Evolutionary conservation across 305 asterid genomes (phyloP).

Genomic region (Fraxinus angustifolia): DNA sequence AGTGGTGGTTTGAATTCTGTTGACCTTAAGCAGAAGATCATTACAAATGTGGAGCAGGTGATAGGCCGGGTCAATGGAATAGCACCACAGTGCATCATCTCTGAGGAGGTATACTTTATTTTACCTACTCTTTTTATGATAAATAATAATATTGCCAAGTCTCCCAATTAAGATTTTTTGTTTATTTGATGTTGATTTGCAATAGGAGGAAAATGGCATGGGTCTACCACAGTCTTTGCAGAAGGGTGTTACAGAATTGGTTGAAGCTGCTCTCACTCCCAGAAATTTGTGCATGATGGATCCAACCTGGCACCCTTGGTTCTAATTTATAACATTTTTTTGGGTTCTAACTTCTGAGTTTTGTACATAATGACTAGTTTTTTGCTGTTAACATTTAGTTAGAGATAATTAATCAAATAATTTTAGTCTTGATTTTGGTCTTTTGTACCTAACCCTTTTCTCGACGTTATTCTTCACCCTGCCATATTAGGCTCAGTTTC

Average conservation of each 20-base stretch:
- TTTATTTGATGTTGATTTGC: background rate
- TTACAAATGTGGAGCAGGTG: conserved; percentile 79
- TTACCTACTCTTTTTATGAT: background rate
- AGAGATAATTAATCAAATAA: background rate
- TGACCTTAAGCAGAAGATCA: conserved; percentile 81
- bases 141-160: background rate
- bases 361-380: background rate
- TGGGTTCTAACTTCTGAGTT: background rate
- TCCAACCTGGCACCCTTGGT: conserved; percentile 77
- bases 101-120: conserved; percentile 51
- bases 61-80: conserved; percentile 72
- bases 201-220: conserved; percentile 77
- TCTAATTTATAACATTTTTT: background rate
- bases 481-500: background rate
- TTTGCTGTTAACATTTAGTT: background rate
- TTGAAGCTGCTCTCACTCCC: conserved; percentile 88
- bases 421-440: background rate
- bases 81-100: conserved; percentile 61
- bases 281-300: conserved; percentile 99
- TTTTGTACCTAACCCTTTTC: background rate
- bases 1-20: conserved; percentile 38
- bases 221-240: conserved; percentile 97
- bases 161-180: background rate
- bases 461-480: background rate
- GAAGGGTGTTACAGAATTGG: conserved; percentile 88